Conservation (phyloP, 495 filamentous ascomycete species). For the Xylaria acuta region DNA sequence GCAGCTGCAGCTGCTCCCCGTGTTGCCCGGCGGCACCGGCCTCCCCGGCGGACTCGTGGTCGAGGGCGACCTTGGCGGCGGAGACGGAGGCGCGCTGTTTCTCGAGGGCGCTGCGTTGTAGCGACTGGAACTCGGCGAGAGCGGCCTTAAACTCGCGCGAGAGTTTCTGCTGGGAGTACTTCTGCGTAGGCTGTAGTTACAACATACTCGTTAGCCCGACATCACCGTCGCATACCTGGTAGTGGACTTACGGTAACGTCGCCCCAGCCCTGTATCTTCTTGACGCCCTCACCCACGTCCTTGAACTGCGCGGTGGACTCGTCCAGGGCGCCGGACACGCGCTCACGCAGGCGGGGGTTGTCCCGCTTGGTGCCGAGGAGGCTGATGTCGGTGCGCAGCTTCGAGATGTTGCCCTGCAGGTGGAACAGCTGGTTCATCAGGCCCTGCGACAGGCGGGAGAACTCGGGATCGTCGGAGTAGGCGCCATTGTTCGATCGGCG, state of each 20-base stretch:
- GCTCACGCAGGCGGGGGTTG: constrained; percentile 86
- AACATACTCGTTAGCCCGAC: constrained; percentile 17
- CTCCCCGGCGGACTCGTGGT: constrained; percentile 55
- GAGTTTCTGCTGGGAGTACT: constrained; percentile 93
- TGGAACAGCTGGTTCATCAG: constrained; percentile 86
- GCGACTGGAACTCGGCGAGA: constrained; percentile 85
- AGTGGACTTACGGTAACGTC: constrained; percentile 78
- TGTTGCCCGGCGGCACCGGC: constrained; percentile 40
- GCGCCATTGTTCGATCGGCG: constrained; percentile 56
- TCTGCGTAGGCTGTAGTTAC: constrained; percentile 73
- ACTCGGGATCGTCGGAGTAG: constrained; percentile 94
- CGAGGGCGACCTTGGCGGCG: constrained; percentile 75
- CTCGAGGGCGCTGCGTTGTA: constrained; percentile 87
- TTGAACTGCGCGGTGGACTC: constrained; percentile 89
- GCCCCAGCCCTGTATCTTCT: constrained; percentile 89
- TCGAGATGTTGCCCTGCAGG: constrained; percentile 84
- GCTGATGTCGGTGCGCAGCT: constrained; percentile 77
- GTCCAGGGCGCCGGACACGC: constrained; percentile 83
- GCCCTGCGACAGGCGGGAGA: constrained; percentile 77
- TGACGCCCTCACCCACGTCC: constrained; percentile 88
- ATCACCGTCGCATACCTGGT: background rate
- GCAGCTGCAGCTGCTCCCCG: constrained; percentile 63
- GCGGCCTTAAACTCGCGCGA: constrained; percentile 88
- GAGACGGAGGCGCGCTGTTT: constrained; percentile 87
- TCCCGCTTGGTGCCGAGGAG: constrained; percentile 89